Percentiles rank a stretch among this genome's conserved stretches.
phyloP scores from a whole-genome alignment of 495 filamentous ascomycete species.

The Durotheca rogersii region DNA sequence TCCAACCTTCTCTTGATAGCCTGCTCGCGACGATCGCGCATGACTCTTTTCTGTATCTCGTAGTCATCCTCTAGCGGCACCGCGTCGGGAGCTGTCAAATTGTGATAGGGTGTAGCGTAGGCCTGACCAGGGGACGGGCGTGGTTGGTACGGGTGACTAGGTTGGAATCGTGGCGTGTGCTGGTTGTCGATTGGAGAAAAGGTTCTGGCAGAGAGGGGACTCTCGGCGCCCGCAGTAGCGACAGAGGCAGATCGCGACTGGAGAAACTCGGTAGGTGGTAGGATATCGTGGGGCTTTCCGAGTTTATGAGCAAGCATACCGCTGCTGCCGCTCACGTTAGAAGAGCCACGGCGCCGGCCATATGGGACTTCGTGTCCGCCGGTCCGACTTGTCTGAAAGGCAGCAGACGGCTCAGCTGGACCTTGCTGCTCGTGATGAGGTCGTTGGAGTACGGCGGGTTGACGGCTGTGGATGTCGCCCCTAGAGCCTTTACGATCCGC shows the following conservation, averaged over 20 bases:
- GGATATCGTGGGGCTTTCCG: conserved; percentile 48
- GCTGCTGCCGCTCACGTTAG: conserved; percentile 91
- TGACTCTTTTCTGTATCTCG: conserved; percentile 74
- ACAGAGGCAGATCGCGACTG: conserved; percentile 47
- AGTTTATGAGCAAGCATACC: conserved; percentile 59
- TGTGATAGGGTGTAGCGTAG: conserved; percentile 48
- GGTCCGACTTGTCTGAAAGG: conserved; percentile 80
- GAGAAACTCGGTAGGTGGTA: conserved; percentile 47
- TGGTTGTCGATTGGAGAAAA: conserved; percentile 43
- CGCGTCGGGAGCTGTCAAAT: conserved; percentile 36
- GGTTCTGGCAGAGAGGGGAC: conserved; percentile 48
- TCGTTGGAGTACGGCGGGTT: conserved; percentile 80
- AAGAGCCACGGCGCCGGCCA: conserved; percentile 82
- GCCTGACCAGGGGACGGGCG: conserved; percentile 51
- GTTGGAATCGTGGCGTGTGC: conserved; percentile 36
- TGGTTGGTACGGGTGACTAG: conserved; percentile 49
- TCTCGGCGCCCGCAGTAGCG: conserved; percentile 45
- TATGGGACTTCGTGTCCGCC: conserved; percentile 70
- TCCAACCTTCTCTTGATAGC: conserved; percentile 78
- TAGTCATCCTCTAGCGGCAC: conserved; percentile 58
- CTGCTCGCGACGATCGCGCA: conserved; percentile 76
- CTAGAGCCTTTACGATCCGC: conserved; percentile 71
- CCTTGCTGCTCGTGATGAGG: conserved; percentile 58
- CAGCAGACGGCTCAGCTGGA: conserved; percentile 86
- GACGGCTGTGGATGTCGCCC: conserved; percentile 64